These are phyloP conservation scores for Choiromyces venosus DNA, from an alignment of 495 filamentous ascomycete species.

Conservation along the genomic window DNA sequence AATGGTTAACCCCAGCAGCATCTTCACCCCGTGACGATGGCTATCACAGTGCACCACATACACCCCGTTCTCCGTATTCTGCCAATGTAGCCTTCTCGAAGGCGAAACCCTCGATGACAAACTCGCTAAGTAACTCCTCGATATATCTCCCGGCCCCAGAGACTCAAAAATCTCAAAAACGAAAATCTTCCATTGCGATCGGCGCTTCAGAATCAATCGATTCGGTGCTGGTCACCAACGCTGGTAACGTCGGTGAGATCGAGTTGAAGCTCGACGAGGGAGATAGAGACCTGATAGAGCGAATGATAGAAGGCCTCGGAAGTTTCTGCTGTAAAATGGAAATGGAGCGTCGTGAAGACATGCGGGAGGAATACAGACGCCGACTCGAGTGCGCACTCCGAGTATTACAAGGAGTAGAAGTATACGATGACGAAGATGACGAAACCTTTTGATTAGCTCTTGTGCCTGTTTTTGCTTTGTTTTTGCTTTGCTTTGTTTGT, in stretches of 20 bases:
- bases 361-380: conserved; percentile 23
- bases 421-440: conserved; percentile 7
- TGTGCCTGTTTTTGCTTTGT: background rate
- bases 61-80: conserved; percentile 30
- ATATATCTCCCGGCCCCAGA: conserved; percentile 23
- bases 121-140: conserved; percentile 9
- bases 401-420: conserved; percentile 22
- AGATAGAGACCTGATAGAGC: conserved; percentile 36
- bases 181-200: conserved; percentile 24
- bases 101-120: conserved; percentile 7
- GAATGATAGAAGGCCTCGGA: conserved; percentile 36
- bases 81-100: conserved; percentile 21
- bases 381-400: conserved; percentile 30
- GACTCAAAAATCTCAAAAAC: background rate
- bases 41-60: conserved; percentile 40
- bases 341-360: conserved; percentile 16
- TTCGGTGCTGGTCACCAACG: conserved; percentile 13
- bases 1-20: conserved; percentile 26
- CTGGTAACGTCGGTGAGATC: conserved; percentile 18
- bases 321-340: conserved; percentile 37
- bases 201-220: conserved; percentile 14
- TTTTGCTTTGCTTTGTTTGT: too few species aligned
- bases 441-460: conserved; percentile 12
- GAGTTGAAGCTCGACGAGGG: conserved; percentile 16
- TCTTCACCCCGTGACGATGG: conserved; percentile 35